Percentiles rank a stretch among this genome's conserved stretches.
Conservation (phyloP, 108 stramenopile species). For the Parietichytrium sp. region DNA sequence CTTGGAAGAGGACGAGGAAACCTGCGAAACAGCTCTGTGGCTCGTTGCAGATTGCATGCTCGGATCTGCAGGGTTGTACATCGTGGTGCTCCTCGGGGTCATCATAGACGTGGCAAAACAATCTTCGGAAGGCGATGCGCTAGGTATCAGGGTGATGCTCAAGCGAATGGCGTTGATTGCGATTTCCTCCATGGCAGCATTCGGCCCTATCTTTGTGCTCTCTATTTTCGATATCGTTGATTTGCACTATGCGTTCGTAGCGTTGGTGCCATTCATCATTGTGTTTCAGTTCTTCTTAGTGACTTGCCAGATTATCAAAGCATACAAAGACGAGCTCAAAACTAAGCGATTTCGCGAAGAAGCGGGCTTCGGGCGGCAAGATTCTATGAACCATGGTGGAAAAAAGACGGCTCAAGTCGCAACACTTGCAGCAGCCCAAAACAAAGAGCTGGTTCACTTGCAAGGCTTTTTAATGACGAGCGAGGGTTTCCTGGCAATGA, state of each 20-base stretch:
- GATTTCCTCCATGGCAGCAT: neutral
- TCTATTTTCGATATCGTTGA: neutral
- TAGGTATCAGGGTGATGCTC: slow-evolving; percentile 8
- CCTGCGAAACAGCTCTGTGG: no score
- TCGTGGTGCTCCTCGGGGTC: neutral
- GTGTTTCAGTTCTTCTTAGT: neutral
- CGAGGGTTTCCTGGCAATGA: slow-evolving; percentile 17
- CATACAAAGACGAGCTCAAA: no score
- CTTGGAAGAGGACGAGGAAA: no score
- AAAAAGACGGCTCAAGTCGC: no score
- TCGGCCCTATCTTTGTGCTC: neutral
- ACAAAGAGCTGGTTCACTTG: neutral
- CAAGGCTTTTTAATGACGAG: slow-evolving; percentile 22
- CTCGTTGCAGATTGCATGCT: no score
- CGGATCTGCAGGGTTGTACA: neutral
- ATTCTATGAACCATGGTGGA: no score
- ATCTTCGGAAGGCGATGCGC: neutral
- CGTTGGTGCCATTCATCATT: slow-evolving; percentile 20
- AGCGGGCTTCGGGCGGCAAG: no score
- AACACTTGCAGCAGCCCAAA: neutral
- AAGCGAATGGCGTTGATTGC: slow-evolving; percentile 2
- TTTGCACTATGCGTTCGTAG: neutral
- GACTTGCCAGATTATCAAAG: no score
- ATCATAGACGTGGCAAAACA: neutral
- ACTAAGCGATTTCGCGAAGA: no score